phyloP scores from a whole-genome alignment of 1,139 yeast species.

The Yamadazyma membranifaciens region DNA sequence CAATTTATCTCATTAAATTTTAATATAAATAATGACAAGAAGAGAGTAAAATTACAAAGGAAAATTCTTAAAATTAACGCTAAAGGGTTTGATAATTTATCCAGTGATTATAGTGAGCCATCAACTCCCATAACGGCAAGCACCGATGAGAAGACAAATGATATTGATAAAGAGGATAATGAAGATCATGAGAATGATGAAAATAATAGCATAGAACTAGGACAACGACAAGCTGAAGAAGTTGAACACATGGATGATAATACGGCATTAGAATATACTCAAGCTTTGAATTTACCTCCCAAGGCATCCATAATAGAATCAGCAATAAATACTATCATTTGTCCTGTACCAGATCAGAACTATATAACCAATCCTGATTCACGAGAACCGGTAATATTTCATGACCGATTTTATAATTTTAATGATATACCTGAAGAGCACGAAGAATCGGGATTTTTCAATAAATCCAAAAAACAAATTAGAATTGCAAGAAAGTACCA shows the following conservation, averaged over 20 bases:
- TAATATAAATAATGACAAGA: slow-evolving; percentile 13
- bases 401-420: slow-evolving; percentile 73
- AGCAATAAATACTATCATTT: slow-evolving; percentile 39
- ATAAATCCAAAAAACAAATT: slow-evolving; percentile 57
- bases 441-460: slow-evolving; percentile 12
- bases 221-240: slow-evolving; percentile 15
- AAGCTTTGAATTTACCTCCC: slow-evolving; percentile 35
- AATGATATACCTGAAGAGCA: slow-evolving; percentile 54
- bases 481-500: slow-evolving; percentile 88
- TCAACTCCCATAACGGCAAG: background rate
- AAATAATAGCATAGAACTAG: slow-evolving; percentile 13
- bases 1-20: slow-evolving; percentile 23
- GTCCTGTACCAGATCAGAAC: slow-evolving; percentile 40
- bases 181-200: slow-evolving; percentile 14
- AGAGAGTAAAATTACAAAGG: slow-evolving; percentile 21
- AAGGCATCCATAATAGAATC: slow-evolving; percentile 46
- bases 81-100: slow-evolving; percentile 20
- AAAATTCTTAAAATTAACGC: slow-evolving; percentile 26
- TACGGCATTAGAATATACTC: slow-evolving; percentile 9
- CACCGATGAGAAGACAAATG: background rate
- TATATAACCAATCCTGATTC: slow-evolving; percentile 36
- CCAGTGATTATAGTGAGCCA: background rate
- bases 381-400: slow-evolving; percentile 64
- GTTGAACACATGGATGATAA: slow-evolving; percentile 10
- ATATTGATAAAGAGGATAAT: slow-evolving; percentile 4